Evolutionary conservation across 345 rosid species (phyloP), one percentile per base, ranked within the genome.

Genomic region (Arabis alpina): DNA sequence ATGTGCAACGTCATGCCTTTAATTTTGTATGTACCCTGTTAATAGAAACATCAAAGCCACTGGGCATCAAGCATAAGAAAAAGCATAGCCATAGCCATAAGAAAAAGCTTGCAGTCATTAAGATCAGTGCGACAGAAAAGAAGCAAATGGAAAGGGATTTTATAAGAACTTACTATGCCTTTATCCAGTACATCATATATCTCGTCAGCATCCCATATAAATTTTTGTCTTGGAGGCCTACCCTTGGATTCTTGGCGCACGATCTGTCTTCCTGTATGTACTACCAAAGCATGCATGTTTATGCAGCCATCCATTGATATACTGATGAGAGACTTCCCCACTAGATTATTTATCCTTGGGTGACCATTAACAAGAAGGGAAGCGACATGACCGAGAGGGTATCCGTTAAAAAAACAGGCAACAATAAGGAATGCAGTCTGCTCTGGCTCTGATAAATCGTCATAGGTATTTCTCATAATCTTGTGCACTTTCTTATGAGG

Each of bases 321-420:
- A 47, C n/a, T 36, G 8, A 71, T 13, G 2, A 76, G 71, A 15
- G 68, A 70, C 43, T 58, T 76, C 1, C 13, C 24, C 1, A 34
- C 4, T 24, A 64, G 43, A 14, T 12, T 32, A 7, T 54, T 41
- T 3, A 76, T 30, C 54, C 72, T 69, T 2, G 28, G 13, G 2
- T 1, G 27, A 10, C 72, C 39, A 2, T 9, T 23, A 15, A 51
- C 58, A 12, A 52, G 9, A 15, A 76, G 5, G 3, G 48, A 10
- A 5, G 5, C 4, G 1, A 52, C 60, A 65, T 27, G 60, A n/a
- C 8, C 5, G 1, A 40, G 4, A 5, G 25, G 15, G 9, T 66
- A 36, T 36, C 72, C 45, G 2, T 70, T 76, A 24, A 70, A n/a
- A 12, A 76, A 58, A 64, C 72, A 70, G 0, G 76, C 68, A n/a